Percentiles rank a stretch among this genome's conserved stretches.
These are phyloP conservation scores for Bryum argenteum DNA, from an alignment of 225 moss, liverwort and hornwort species.

Conservation along the genomic window DNA sequence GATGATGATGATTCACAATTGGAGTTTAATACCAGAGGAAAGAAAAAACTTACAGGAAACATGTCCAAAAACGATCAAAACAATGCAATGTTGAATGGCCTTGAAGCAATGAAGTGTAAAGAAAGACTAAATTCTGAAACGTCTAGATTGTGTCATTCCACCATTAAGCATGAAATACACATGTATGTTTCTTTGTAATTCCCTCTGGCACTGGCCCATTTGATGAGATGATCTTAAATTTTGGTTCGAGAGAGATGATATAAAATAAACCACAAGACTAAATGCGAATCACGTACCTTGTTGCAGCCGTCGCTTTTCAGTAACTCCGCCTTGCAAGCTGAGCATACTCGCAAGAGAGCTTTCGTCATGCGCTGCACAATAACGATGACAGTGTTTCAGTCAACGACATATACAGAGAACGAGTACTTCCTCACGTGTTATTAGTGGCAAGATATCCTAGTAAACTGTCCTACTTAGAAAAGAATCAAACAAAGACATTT, in stretches of 20 bases:
- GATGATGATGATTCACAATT: not conserved
- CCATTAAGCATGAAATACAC: not conserved
- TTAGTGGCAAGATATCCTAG: not conserved
- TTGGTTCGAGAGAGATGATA: slow-evolving; percentile 2
- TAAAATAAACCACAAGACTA: slow-evolving; percentile 3
- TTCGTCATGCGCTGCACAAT: slow-evolving; percentile 76
- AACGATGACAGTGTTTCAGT: slow-evolving; percentile 19
- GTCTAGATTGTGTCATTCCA: not conserved
- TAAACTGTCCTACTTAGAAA: too few relatives aligned
- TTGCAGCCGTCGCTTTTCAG: slow-evolving; percentile 85
- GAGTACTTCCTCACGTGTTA: not conserved
- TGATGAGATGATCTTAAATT: not conserved
- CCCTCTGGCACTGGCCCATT: not conserved
- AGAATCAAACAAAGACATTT: not conserved
- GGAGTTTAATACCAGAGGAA: not conserved
- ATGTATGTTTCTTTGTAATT: not conserved
- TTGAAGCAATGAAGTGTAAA: too few relatives aligned
- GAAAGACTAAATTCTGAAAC: not conserved
- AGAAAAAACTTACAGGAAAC: not conserved
- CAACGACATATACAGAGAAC: not conserved
- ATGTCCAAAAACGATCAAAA: too few relatives aligned
- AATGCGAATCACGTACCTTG: slow-evolving; percentile 51
- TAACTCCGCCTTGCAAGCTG: slow-evolving; percentile 71
- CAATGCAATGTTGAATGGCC: too few relatives aligned
- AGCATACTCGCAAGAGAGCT: slow-evolving; percentile 70